Evolutionary conservation across 495 filamentous ascomycete genomes (phyloP), one percentile per base, ranked within the genome.

Genomic region (Annulohypoxylon nitens): DNA sequence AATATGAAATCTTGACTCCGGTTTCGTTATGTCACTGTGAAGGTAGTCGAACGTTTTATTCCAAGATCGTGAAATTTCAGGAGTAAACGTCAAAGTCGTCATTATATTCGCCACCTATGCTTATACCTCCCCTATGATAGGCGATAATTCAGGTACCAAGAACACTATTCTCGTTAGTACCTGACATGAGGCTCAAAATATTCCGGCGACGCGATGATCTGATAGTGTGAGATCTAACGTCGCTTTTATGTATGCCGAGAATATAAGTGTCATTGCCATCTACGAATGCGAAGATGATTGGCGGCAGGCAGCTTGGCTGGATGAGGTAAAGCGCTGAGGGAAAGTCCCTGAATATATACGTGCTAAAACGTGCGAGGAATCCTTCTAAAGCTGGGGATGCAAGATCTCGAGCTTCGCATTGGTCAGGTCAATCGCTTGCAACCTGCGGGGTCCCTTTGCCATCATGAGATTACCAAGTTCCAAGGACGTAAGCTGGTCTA

Each of bases 381-480:
- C 43, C 43, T 47, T 47, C n/a, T 47, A n/a, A 16, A 16, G 43
- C 10, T 18, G 16, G n/a, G 43, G 18, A 47, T 47, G 43, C 4
- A 47, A 18, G 18, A 20, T 18, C 43, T 20, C n/a, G 18, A 47
- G 43, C 43, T 47, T 47, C 16, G 43, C 16, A 47, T 47, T 47
- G 43, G 43, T 47, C 43, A 47, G n/a, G 16, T 18, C 43, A 20
- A 47, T 47, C 43, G 16, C n/a, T 20, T 47, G 12, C 43, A 8
- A 47, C 43, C 43, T 47, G 43, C 43, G 43, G 43, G 43, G 43
- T 47, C 39, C 34, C 39, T 43, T 43, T n/a, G 39, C 39, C 39
- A 14, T 43, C 39, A 43, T 43, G 12, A n/a, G 39, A 43, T 43
- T n/a, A n/a, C 39, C 39, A n/a, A 14, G 39, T 43, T 43, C 36